phyloP scores from a whole-genome alignment of 2,329 filamentous ascomycete species.

The Xylaria sp. region DNA sequence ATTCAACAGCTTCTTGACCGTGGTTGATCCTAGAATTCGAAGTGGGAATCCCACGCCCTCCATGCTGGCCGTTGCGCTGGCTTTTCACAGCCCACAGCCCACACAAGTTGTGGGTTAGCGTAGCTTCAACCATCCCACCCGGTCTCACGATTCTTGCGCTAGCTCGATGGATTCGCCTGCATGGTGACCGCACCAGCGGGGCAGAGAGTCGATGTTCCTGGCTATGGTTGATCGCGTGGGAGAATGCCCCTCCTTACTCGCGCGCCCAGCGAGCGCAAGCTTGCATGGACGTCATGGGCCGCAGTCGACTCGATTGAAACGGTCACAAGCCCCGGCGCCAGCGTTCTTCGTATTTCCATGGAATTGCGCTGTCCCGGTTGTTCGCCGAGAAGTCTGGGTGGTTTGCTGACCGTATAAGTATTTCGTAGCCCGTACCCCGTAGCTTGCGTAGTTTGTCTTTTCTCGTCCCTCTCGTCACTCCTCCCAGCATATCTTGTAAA shows the following conservation, averaged over 20 bases:
- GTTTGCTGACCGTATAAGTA: conserved; percentile 25
- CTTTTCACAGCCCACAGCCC: conserved; percentile 22
- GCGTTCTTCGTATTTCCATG: conserved; percentile 1
- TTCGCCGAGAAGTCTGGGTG: neutral
- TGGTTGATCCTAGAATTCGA: neutral
- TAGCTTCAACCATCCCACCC: conserved; percentile 20
- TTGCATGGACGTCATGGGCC: conserved; percentile 13
- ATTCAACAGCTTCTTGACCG: neutral
- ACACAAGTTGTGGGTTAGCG: conserved; percentile 13
- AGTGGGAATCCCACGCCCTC: conserved; percentile 7
- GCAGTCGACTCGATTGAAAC: conserved; percentile 9
- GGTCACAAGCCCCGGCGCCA: conserved; percentile 1
- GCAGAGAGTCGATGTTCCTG: conserved; percentile 27
- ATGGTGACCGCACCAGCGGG: conserved; percentile 45
- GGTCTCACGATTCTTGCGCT: conserved; percentile 31
- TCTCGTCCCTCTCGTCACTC: neutral
- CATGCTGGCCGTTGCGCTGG: neutral
- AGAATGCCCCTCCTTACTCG: conserved; percentile 39
- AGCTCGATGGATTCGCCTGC: conserved; percentile 38
- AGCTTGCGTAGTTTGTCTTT: conserved; percentile 22
- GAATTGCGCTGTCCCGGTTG: neutral
- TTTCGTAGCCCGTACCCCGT: conserved; percentile 16
- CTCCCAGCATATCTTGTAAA: neutral
- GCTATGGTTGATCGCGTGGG: conserved; percentile 8
- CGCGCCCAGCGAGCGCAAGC: neutral